Base-by-base conservation (phyloP, 73 alveolate genomes). In the Paramecium primaurelia region DNA sequence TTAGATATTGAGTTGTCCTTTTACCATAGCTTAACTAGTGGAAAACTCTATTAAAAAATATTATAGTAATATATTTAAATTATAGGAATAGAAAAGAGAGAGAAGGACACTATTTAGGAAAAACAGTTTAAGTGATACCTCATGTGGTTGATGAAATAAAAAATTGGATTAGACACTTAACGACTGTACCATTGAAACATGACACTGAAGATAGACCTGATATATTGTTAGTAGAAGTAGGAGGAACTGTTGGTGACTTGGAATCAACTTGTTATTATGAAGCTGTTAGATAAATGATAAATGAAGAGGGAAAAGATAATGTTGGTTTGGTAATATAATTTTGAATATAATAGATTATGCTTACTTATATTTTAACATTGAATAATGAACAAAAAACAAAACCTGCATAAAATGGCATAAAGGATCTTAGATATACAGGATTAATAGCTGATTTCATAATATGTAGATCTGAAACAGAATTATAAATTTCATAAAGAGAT, bases 231-330 rank as follows among this genome's bases (percentile, higher is more conserved):
- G 90, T 95, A 34, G 98, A 95, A 75, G 95, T 95, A 5, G 98
- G 98, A 30, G 98, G 98, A 34, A 93, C 97, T 18, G 97, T 93
- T 20, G 98, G 98, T 77, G 98, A 95, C 49, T 37, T 93, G 16
- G 98, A 95, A 87, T 64, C 95, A 1, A 92, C 93, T 1, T 88
- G 88, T 51, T 93, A 75, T 60, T 94, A 88, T 36, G 98, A 95
- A 73, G 94, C 98, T 0, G 85, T 95, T 12, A 58, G 97, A 44
- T 86, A 91, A 47, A 73, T 95, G 59, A 58, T 69, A 10, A 38
- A 51, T 45, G 92, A 92, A 9, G 89, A 64, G 7, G 97, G 96
- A 0, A 32, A 22, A 22, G 95, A 93, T 1, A 86, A 95, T 47
- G 93, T 93, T 86, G 69, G 94, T 44, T 44, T 95, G 92, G 88